A percentile compares a stretch with the other conserved stretches of the same genome.
phyloP scores from a whole-genome alignment of 2,329 filamentous ascomycete genomes.

The Calonectria pseudoreteaudii region DNA sequence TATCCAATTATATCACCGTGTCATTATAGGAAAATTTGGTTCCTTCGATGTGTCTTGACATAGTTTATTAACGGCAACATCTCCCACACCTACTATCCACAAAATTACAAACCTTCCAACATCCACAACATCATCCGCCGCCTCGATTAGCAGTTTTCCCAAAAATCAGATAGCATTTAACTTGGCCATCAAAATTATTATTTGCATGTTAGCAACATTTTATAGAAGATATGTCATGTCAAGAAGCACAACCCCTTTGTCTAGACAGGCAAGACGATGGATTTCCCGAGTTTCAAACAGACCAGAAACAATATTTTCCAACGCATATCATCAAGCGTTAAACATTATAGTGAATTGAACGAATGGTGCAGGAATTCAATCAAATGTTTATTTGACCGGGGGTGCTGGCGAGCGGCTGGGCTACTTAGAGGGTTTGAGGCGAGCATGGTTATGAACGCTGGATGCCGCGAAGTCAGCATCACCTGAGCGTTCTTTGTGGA shows the following conservation, averaged over 20 bases:
- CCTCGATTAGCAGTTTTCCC: not conserved
- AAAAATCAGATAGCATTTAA: not conserved
- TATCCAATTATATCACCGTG: not conserved
- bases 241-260: not conserved
- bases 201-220: not conserved
- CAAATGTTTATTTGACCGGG: too few species aligned
- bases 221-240: not conserved
- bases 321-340: not conserved
- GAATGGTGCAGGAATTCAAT: not conserved
- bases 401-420: too few species aligned
- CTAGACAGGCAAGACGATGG: not conserved
- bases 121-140: too few species aligned
- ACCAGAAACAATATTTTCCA: not conserved
- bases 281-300: not conserved
- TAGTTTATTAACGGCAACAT: not conserved
- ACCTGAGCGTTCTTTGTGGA: not conserved
- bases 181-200: not conserved
- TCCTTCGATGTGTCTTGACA: not conserved
- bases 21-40: not conserved
- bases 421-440: not conserved
- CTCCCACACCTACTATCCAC: too few species aligned
- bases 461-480: not conserved
- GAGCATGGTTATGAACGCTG: not conserved
- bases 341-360: not conserved
- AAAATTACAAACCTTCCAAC: too few species aligned